A percentile compares a stretch with the other conserved stretches of the same genome.
phyloP scores from a whole-genome alignment of 1,139 yeast species.

The Blastobotrys serpentis region DNA sequence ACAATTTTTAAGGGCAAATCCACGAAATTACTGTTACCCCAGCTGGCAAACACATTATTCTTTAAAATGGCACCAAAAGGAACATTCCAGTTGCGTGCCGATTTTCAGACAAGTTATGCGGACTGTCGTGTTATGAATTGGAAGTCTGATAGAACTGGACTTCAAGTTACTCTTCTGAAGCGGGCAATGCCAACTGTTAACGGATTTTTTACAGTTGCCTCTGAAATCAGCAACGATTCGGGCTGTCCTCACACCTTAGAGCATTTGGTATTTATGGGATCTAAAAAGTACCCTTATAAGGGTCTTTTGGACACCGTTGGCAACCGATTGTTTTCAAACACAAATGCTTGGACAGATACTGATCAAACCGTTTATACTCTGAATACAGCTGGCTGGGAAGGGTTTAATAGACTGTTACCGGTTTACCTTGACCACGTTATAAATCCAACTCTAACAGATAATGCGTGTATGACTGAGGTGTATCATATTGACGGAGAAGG shows the following conservation, averaged over 20 bases:
- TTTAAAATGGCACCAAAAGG: background rate
- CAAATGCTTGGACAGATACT: constrained; percentile 97
- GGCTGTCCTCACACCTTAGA: constrained; percentile 97
- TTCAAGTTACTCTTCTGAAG: constrained; percentile 72
- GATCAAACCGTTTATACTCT: constrained; percentile 95
- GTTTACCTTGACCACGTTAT: constrained; percentile 86
- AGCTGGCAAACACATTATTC: background rate
- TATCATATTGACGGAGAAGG: constrained; percentile 91
- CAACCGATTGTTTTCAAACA: constrained; percentile 76
- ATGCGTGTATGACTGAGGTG: constrained; percentile 91
- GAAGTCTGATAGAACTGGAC: constrained; percentile 74
- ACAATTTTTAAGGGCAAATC: background rate
- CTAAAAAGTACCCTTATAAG: constrained; percentile 83
- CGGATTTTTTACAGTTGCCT: constrained; percentile 93
- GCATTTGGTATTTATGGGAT: constrained; percentile 94
- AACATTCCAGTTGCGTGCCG: constrained; percentile 20
- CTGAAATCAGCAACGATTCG: constrained; percentile 81
- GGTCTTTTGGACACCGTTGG: constrained; percentile 88
- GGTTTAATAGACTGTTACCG: constrained; percentile 79
- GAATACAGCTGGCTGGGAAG: constrained; percentile 95
- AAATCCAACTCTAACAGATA: constrained; percentile 83
- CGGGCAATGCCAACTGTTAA: constrained; percentile 87
- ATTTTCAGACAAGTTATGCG: constrained; percentile 29
- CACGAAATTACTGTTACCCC: too few relatives aligned
- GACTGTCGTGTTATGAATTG: constrained; percentile 46